Base-by-base conservation (phyloP, 179 eudicot species). In the Amaranthus tricolor region DNA sequence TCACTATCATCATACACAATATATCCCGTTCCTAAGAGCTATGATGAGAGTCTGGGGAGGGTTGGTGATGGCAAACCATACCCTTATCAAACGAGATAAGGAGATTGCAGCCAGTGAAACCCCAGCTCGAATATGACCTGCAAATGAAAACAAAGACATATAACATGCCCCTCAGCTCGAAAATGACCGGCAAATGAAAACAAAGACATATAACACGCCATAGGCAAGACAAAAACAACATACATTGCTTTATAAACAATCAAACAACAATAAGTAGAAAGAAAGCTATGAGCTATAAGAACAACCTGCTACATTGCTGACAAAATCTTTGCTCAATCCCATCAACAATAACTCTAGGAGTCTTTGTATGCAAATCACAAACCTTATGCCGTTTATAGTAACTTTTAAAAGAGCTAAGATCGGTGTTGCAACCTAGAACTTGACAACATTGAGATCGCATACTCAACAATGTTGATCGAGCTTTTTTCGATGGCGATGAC, bases 251-350 rank as follows among this genome's bases (percentile, higher is more conserved):
- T 24, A 24, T 24, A 24, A 24, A 24, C 31, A 24, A 24, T 24
- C 31, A 24, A 24, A 24, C 2, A 24, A 24, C 31, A 19, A 54
- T 7, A 49, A 11, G 21, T 31, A 19, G 77, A 72, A 3, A 2
- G 9, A n/a, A 70, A 59, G 52, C 57, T 75, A 54, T 15, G 66
- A 68, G 21, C 44, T 60, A 71, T 19, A 70, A 56, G 6, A 65
- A 84, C 76, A 62, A 84, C 96, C 96, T 89, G 89, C 96, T 91
- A 80, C 96, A 91, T 76, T 91, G 96, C 75, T 91, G 96, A 83
- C 97, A 91, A 82, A 91, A 91, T 62, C 97, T 81, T 64, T 88
- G 85, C 76, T 88, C 92, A 77, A 80, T 70, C 44, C 94, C 90
- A 62, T 83, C 86, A 62, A 91, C 90, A 69, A 84, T 67, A 51